Conservation (phyloP, 345 rosid genomes). For the Xanthoceras sorbifolium region DNA sequence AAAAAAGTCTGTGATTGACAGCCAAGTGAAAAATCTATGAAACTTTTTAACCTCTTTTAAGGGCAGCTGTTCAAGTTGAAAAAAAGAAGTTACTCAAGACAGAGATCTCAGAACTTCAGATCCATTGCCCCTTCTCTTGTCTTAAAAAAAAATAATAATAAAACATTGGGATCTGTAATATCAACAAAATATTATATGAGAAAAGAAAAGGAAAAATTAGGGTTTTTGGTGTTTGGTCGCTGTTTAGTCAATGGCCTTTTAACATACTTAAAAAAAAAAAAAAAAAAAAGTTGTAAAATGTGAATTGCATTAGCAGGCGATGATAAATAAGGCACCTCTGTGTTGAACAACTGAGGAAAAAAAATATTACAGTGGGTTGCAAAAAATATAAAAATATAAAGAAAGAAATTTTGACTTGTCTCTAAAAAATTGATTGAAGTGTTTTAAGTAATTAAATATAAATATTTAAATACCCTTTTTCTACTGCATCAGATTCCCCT, state of each 20-base stretch:
- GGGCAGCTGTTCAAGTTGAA: not conserved
- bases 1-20: slow-evolving; percentile 38
- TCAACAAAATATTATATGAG: not conserved
- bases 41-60: not conserved
- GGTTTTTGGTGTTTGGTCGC: not conserved
- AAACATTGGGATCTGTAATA: slow-evolving; percentile 22
- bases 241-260: slow-evolving; percentile 6
- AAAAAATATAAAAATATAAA: not conserved
- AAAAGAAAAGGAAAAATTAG: not conserved
- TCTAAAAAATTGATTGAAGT: not conserved
- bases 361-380: not conserved
- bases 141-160: not conserved
- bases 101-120: slow-evolving; percentile 15
- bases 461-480: not conserved
- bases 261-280: not conserved
- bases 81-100: not conserved
- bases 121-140: slow-evolving; percentile 1
- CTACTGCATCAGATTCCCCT: not conserved
- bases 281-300: not conserved
- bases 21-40: slow-evolving; percentile 1
- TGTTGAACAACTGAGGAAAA: not conserved
- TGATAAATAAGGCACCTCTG: not conserved
- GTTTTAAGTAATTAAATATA: not conserved
- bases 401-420: no score
- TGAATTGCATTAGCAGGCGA: not conserved